Evolutionary conservation across 2,329 filamentous ascomycete species (phyloP).

Genomic region (Penicillium sp.): DNA sequence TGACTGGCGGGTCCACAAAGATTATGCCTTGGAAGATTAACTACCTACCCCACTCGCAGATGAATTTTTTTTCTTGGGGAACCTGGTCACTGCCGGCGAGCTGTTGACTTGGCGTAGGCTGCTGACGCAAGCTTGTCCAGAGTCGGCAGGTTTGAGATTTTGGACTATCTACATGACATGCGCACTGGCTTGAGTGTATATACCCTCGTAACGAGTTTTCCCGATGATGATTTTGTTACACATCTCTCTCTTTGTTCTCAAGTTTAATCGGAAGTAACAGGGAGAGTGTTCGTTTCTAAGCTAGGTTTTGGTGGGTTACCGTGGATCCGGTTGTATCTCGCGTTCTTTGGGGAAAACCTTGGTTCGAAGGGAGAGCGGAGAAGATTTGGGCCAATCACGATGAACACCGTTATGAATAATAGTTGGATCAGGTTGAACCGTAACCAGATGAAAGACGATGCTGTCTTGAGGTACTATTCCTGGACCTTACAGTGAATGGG

Average conservation of each 20-base stretch:
- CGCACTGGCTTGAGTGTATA: not conserved
- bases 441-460: not conserved
- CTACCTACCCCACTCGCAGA: conserved; percentile 9
- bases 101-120: conserved; percentile 3
- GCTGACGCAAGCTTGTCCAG: conserved; percentile 13
- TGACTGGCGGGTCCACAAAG: conserved; percentile 1
- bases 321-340: conserved; percentile 10
- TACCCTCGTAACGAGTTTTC: not conserved
- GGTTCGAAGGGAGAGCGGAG: conserved; percentile 14
- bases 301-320: conserved; percentile 2
- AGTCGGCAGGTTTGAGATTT: not conserved
- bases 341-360: conserved; percentile 10
- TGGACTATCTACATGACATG: not conserved
- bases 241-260: not conserved
- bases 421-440: conserved; percentile 3
- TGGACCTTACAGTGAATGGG: not conserved
- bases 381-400: conserved; percentile 16
- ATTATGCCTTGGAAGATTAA: conserved; percentile 3
- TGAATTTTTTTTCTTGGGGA: conserved; percentile 3
- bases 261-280: not conserved
- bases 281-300: not conserved
- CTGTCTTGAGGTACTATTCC: not conserved
- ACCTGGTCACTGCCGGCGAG: not conserved
- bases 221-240: not conserved
- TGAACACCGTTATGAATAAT: not conserved